Evolutionary conservation across 352 stramenopile species (phyloP).

Genomic region (Phytophthora foliorum): DNA sequence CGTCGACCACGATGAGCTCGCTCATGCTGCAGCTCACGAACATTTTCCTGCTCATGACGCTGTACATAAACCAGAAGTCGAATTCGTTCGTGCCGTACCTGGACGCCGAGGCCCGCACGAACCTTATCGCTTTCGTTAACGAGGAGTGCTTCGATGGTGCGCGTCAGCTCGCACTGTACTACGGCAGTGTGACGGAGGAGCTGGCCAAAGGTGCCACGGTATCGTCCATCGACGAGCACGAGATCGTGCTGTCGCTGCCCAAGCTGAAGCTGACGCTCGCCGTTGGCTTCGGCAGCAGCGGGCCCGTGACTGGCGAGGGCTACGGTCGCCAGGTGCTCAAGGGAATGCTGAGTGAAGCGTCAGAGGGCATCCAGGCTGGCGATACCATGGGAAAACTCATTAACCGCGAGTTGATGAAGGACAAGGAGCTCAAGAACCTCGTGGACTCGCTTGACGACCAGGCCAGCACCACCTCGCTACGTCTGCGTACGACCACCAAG

Average conservation of each 20-base stretch:
- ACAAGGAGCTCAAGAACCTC: slow-evolving; percentile 58
- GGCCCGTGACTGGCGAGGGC: slow-evolving; percentile 75
- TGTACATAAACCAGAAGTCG: slow-evolving; percentile 76
- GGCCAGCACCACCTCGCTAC: slow-evolving; percentile 46
- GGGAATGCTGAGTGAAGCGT: slow-evolving; percentile 74
- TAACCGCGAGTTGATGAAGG: slow-evolving; percentile 71
- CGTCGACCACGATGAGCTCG: slow-evolving; percentile 92
- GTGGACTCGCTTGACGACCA: slow-evolving; percentile 48
- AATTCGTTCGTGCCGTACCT: slow-evolving; percentile 79
- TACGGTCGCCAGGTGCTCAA: slow-evolving; percentile 78
- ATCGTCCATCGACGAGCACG: slow-evolving; percentile 85
- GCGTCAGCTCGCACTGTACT: slow-evolving; percentile 82
- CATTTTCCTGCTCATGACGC: slow-evolving; percentile 81
- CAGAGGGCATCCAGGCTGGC: slow-evolving; percentile 61
- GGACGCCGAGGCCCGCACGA: slow-evolving; percentile 77
- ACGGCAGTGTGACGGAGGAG: slow-evolving; percentile 85
- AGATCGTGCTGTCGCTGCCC: slow-evolving; percentile 76
- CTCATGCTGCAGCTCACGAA: slow-evolving; percentile 94
- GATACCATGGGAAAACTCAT: slow-evolving; percentile 86
- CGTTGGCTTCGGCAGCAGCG: slow-evolving; percentile 84
- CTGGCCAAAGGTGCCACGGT: slow-evolving; percentile 67
- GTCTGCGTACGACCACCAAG: slow-evolving; percentile 54
- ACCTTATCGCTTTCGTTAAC: slow-evolving; percentile 81
- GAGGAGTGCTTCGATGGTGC: slow-evolving; percentile 81
- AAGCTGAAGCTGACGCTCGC: slow-evolving; percentile 89